Conservation (phyloP, 1,284 basidiomycete species). For the Boletus sp. region DNA sequence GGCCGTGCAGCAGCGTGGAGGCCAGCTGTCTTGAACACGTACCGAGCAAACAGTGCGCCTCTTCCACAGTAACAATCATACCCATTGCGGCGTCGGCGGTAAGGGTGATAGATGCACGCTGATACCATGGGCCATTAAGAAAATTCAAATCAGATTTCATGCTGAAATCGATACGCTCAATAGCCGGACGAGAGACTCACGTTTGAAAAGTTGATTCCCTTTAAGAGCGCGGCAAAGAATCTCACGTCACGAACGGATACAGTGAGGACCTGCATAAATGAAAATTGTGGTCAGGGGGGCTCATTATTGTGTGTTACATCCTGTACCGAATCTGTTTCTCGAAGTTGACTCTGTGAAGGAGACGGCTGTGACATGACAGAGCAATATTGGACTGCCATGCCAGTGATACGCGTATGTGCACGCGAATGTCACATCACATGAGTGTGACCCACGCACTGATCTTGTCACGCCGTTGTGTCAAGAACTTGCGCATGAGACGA, state of each 20-base stretch:
- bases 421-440: constrained; percentile 14
- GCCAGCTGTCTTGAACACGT: constrained; percentile 22
- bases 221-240: constrained; percentile 67
- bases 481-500: no score
- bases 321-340: constrained; percentile 25
- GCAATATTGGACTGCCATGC: background rate
- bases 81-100: constrained; percentile 67
- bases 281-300: constrained; percentile 1
- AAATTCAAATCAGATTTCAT: constrained; percentile 3
- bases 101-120: constrained; percentile 80
- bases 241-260: constrained; percentile 78
- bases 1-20: constrained; percentile 6
- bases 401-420: background rate
- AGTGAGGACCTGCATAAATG: constrained; percentile 55
- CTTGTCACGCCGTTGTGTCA: background rate
- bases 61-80: constrained; percentile 83
- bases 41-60: constrained; percentile 77
- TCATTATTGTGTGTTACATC: background rate
- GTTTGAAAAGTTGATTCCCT: constrained; percentile 75
- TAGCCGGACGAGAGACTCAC: constrained; percentile 39
- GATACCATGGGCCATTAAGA: background rate
- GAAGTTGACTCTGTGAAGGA: constrained; percentile 22
- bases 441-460: background rate
- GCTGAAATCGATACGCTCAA: background rate
- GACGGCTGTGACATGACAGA: constrained; percentile 19